These are phyloP conservation scores for Laetiporus sulphureus DNA, from an alignment of 1,284 basidiomycete species.

Conservation along the genomic window DNA sequence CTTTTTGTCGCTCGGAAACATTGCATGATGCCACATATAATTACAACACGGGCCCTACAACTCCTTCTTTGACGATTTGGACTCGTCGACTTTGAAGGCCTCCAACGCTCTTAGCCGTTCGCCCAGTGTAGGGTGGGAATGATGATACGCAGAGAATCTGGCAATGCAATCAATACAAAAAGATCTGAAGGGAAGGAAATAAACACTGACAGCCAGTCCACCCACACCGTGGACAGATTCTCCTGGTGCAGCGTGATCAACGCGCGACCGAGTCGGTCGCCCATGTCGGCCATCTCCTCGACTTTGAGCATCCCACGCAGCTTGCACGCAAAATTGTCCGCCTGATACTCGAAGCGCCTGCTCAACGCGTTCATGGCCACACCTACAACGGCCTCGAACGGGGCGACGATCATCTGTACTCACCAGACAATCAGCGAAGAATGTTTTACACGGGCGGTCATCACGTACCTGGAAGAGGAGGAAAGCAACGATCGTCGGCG, in stretches of 20 bases:
- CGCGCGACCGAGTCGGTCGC: slow-evolving; percentile 73
- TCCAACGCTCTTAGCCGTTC: slow-evolving; percentile 82
- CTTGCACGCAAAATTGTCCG: slow-evolving; percentile 77
- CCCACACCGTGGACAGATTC: slow-evolving; percentile 88
- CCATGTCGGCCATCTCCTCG: slow-evolving; percentile 62
- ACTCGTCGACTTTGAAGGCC: slow-evolving; percentile 30
- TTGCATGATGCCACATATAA: neutral
- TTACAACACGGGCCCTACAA: slow-evolving; percentile 9
- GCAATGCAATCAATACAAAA: neutral
- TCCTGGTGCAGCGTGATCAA: slow-evolving; percentile 82
- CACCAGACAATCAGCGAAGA: no score
- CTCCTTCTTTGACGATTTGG: slow-evolving; percentile 26
- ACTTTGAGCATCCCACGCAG: slow-evolving; percentile 43
- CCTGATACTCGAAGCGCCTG: slow-evolving; percentile 85
- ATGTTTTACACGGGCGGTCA: no score
- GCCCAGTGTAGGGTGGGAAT: slow-evolving; percentile 87
- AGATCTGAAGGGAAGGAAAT: neutral
- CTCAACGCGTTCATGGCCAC: slow-evolving; percentile 79
- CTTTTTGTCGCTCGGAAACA: no score
- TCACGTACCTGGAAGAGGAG: slow-evolving; percentile 72
- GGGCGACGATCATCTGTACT: slow-evolving; percentile 71
- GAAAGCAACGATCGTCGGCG: slow-evolving; percentile 88
- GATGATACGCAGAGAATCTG: slow-evolving; percentile 87
- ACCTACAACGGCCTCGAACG: slow-evolving; percentile 73
- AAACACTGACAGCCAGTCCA: slow-evolving; percentile 73